These are phyloP conservation scores for Puya raimondii DNA, from an alignment of 176 grass and related monocot genomes.

Conservation along the genomic window DNA sequence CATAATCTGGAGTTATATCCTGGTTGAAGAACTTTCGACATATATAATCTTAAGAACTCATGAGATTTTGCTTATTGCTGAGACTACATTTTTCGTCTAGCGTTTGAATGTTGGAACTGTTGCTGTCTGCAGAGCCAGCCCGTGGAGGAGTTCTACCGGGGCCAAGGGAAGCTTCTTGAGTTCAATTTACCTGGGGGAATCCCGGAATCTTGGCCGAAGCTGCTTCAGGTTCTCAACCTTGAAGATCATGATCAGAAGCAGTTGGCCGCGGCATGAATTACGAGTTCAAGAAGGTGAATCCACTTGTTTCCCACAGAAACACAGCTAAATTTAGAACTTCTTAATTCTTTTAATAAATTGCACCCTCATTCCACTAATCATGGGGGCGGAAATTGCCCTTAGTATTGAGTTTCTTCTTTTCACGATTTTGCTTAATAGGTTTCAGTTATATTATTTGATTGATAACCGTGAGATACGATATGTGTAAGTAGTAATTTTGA, in stretches of 20 bases:
- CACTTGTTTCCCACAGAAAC: not conserved
- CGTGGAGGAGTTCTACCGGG: conserved; percentile 73
- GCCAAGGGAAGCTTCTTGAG: conserved; percentile 66
- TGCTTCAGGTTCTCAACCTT: conserved; percentile 66
- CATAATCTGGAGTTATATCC: not conserved
- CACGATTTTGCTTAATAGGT: not conserved
- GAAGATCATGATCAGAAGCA: conserved; percentile 65
- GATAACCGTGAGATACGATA: not conserved
- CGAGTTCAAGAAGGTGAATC: not conserved
- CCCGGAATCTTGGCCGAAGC: conserved; percentile 82
- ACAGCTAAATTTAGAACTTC: not conserved
- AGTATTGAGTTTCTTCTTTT: not conserved
- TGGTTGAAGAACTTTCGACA: not conserved
- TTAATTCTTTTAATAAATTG: conserved; percentile 4
- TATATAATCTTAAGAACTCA: not conserved
- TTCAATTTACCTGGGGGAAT: conserved; percentile 91
- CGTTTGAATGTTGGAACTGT: not conserved
- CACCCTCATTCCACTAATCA: not conserved
- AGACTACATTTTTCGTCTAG: not conserved
- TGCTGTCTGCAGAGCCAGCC: conserved; percentile 57
- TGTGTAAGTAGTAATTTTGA: not conserved
- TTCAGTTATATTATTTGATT: not conserved
- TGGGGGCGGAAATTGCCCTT: not conserved
- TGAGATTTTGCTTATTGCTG: not conserved
- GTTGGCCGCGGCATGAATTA: conserved; percentile 42